phyloP scores from a whole-genome alignment of 352 stramenopile genomes.

The Globisporangium camurandrum region DNA sequence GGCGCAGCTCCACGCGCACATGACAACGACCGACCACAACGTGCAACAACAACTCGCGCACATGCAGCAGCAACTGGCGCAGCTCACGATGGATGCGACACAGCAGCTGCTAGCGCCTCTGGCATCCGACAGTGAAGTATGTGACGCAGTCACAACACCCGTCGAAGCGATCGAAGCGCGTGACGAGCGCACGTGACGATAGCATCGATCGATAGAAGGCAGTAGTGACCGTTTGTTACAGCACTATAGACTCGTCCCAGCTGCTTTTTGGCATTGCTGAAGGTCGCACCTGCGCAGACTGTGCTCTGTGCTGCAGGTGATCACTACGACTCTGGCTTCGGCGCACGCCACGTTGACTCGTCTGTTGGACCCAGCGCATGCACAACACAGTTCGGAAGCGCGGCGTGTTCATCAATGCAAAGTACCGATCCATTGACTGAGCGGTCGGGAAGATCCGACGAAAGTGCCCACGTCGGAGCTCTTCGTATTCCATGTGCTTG shows the following conservation, averaged over 20 bases:
- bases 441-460: constrained; percentile 63
- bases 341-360: constrained; percentile 11
- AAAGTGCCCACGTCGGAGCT: constrained; percentile 56
- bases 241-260: no score
- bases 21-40: constrained; percentile 26
- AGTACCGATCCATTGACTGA: constrained; percentile 43
- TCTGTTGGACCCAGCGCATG: constrained; percentile 44
- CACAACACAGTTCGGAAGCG: constrained; percentile 54
- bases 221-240: no score
- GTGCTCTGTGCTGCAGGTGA: no score
- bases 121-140: no score
- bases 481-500: constrained; percentile 60
- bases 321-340: constrained; percentile 9
- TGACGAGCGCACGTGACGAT: no score
- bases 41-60: constrained; percentile 27
- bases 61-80: constrained; percentile 36
- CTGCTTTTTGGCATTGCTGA: no score
- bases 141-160: no score
- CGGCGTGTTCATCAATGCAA: constrained; percentile 40
- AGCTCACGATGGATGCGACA: constrained; percentile 29
- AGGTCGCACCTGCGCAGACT: no score
- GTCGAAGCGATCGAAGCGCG: no score
- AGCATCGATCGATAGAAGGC: no score
- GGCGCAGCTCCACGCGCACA: constrained; percentile 51
- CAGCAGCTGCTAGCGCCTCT: no score